Base-by-base conservation (phyloP, 2,329 filamentous ascomycete species). In the Xylariales sp. region DNA sequence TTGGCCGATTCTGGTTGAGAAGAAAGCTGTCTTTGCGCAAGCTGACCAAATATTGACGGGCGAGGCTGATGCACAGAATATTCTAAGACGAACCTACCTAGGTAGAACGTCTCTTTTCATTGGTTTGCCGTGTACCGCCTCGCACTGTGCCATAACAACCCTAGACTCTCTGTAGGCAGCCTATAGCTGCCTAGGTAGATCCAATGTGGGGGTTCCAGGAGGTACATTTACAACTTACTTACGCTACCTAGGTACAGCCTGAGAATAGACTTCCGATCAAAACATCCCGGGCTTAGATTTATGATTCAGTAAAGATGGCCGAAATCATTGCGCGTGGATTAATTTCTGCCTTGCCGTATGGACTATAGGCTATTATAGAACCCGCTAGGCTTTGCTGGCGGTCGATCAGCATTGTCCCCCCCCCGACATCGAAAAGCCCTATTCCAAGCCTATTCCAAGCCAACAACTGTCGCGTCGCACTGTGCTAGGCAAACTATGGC, bases 11-110 rank as follows among this genome's bases (percentile, higher is more conserved):
- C 39, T 36, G 16, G n/a, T 58, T 16, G n/a, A 30, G 18, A 64
- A 43, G 43, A 28, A 41, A 50, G 48, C 10, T 50, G 28, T 14
- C 12, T 54, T 39, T 5, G 34, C n/a, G n/a, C 34, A 54, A 18
- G n/a, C 34, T 41, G 52, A 54, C 48, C 12, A 50, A 28, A n/a
- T 12, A 41, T 41, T 30, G 43, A 32, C 54, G n/a, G 54, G 54
- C 50, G 36, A 67, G 65, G 65, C 65, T 67, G 56, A 61, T 54
- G 30, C 12, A 55, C 34, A 54, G 36, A 46, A 45, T 32, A 45
- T 32, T 56, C 4, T 18, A 16, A 28, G 10, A 9, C n/a, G 1
- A 2, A 12, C 10, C 9, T 28, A 9, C 8, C 8, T 12, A 41
- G 8, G 12, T 41, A 41, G 9, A 4, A 7, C 4, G 7, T 14